Percentiles rank a stretch among this genome's conserved stretches.
Conservation (phyloP, 202 grass and related monocot genomes). For the Digitaria exilis region DNA sequence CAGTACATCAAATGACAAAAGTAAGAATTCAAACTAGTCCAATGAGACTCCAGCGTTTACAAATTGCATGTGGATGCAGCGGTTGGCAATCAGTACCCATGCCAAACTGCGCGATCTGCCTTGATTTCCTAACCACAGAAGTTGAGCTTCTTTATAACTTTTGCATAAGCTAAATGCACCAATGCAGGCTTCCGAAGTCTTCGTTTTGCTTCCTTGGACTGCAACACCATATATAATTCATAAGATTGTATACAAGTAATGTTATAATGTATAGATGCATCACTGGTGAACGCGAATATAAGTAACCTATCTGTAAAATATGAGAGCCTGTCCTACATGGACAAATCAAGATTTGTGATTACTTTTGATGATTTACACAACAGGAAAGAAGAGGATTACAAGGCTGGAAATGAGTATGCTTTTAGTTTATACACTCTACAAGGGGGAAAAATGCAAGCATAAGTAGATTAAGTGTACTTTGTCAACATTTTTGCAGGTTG, state of each 20-base stretch:
- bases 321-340: not conserved
- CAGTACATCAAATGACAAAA: slow-evolving; percentile 34
- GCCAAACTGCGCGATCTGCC: slow-evolving; percentile 19
- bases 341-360: not conserved
- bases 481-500: not conserved
- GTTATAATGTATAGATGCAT: not conserved
- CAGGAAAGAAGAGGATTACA: not conserved
- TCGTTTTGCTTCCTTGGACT: slow-evolving; percentile 85
- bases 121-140: slow-evolving; percentile 67
- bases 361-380: not conserved
- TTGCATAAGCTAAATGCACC: slow-evolving; percentile 93
- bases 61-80: not conserved
- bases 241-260: slow-evolving; percentile 1
- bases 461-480: not conserved
- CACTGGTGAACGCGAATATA: not conserved
- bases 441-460: not conserved
- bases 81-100: slow-evolving; percentile 16
- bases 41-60: not conserved
- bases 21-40: slow-evolving; percentile 7
- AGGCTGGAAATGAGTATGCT: slow-evolving; percentile 1
- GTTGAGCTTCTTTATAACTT: slow-evolving; percentile 97
- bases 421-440: not conserved
- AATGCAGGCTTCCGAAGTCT: slow-evolving; percentile 79
- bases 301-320: not conserved
- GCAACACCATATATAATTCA: slow-evolving; percentile 20